Base-by-base conservation (phyloP, 352 stramenopile genomes). In the Phytophthora citrophthora region DNA sequence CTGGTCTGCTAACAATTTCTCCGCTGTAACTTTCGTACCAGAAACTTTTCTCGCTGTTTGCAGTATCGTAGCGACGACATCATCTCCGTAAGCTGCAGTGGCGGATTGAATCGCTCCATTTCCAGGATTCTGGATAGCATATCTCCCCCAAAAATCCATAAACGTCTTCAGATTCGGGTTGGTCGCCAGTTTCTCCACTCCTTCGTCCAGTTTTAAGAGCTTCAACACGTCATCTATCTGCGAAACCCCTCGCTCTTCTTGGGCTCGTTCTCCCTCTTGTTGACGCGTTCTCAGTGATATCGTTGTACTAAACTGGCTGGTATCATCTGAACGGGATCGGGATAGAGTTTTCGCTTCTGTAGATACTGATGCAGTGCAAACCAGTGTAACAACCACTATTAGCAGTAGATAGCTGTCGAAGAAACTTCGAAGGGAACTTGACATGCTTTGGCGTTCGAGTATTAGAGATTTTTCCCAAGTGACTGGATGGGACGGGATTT, bases 151-250 rank as follows among this genome's bases (percentile, higher is more conserved):
- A 29, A 20, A 54, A 2, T 3, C 12, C 7, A 43, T 31, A n/a
- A 54, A 54, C 16, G 15, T 43, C n/a, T 27, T 36, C 29, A 54
- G 43, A 31, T 43, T 18, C 47, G 47, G 27, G 16, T 43, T 54
- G 47, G 16, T n/a, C 11, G 31, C 16, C 16, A 43, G 16, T 2
- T n/a, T 54, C 9, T 32, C 29, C 47, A 53, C 29, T n/a, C 46
- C 46, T 4, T 29, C 1, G 29, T 52, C 27, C 5, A 51, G 26
- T 20, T 9, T 52, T 7, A 52, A 12, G 4, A 52, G 27, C 27
- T 52, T 36, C 5, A 52, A 40, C 18, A 52, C n/a, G 15, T 52
- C 31, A 13, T 40, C 34, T 5, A 40, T 16, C 12, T 40, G 34
- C 15, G 34, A 5, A 40, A 18, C 10, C 34, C 34, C 4, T 40